phyloP scores from a whole-genome alignment of 2,329 filamentous ascomycete genomes.

The Fusarium foetens region DNA sequence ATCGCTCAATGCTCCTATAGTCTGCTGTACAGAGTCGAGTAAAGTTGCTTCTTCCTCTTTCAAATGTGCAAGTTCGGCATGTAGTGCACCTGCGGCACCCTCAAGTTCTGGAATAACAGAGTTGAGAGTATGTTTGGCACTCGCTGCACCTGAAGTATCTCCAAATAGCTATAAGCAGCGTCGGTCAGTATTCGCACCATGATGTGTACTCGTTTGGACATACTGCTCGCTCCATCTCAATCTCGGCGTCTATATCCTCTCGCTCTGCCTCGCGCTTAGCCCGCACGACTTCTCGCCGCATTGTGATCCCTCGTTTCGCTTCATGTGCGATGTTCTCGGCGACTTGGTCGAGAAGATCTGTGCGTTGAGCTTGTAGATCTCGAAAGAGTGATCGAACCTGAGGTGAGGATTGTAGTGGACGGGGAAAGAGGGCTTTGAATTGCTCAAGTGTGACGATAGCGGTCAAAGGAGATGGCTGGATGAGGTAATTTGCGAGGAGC shows the following conservation, averaged over 20 bases:
- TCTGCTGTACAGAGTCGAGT: constrained; percentile 69
- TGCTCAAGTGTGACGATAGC: constrained; percentile 77
- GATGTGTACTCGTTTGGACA: constrained; percentile 31
- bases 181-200: background rate
- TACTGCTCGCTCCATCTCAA: constrained; percentile 70
- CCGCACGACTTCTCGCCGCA: constrained; percentile 67
- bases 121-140: constrained; percentile 67
- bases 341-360: constrained; percentile 74
- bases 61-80: constrained; percentile 73
- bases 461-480: constrained; percentile 78
- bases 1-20: constrained; percentile 80
- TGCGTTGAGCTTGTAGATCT: constrained; percentile 80
- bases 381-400: constrained; percentile 79
- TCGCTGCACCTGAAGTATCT: constrained; percentile 54
- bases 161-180: constrained; percentile 65
- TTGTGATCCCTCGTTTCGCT: constrained; percentile 66
- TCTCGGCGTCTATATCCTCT: constrained; percentile 69
- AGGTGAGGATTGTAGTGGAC: constrained; percentile 70
- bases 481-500: constrained; percentile 81
- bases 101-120: constrained; percentile 77
- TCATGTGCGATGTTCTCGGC: constrained; percentile 73
- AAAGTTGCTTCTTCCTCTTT: constrained; percentile 72
- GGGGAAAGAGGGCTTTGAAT: constrained; percentile 82
- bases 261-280: constrained; percentile 62
- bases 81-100: constrained; percentile 70